Base-by-base conservation (phyloP, 495 filamentous ascomycete genomes). In the Delitschia confertaspora region DNA sequence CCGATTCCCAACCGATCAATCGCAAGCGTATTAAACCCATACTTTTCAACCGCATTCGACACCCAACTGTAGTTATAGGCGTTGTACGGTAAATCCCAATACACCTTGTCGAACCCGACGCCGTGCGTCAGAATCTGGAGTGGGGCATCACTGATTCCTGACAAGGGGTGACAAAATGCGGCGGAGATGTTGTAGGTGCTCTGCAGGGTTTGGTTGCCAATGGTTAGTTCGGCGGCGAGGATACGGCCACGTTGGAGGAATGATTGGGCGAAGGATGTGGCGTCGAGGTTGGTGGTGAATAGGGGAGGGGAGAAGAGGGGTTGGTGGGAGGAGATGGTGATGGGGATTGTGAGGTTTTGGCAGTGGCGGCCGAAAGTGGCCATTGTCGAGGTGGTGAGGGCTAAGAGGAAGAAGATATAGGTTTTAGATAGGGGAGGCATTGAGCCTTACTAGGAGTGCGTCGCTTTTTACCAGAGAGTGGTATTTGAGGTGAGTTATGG, bases 61-160 rank as follows among this genome's bases (percentile, higher is more conserved):
- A 73, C 35, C 57, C 64, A 68, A 49, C 55, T 48, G 33, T 55
- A 50, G 36, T 50, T 55, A 47, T 45, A 50, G 19, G 69, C 60
- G 55, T 73, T 66, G 56, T 66, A 71, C 11, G 66, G 55, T 2
- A 71, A 60, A 45, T 79, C 74, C 76, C 78, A 80, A 41, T 55
- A 72, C 65, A 57, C 59, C 24, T 69, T 73, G 46, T 78, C 73
- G 47, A 76, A 78, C 10, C 72, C 75, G 53, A 79, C 66, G 24
- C 78, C 78, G 54, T 82, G 78, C 0, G 76, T 77, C 4, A 80
- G 56, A 29, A 82, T 45, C 53, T 80, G 77, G 6, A 81, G 55
- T 1, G 54, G 60, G 4, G 38, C 26, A 2, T 33, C 38, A 5
- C 60, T 55, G 33, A 55, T 59, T 3, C 56, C 61, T 8, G 42